A percentile compares a stretch with the other conserved stretches of the same genome.
Evolutionary conservation across 441 rosid genomes (phyloP).

Genomic region (Croton setiger): DNA sequence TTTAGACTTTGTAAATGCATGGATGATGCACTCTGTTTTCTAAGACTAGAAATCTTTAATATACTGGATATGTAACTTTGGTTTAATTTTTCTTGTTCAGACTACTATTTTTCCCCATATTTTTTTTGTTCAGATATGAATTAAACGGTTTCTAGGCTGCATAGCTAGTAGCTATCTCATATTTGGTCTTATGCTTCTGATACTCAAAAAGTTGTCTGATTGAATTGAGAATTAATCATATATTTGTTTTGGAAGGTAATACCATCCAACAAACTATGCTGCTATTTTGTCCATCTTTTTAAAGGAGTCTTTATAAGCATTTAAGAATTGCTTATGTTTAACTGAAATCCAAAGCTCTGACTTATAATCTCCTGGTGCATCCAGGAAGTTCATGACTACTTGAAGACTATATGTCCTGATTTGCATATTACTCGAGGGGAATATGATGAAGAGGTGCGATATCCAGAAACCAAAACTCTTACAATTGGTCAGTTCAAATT

Average conservation of each 20-base stretch:
- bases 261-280: no score
- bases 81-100: neutral
- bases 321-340: neutral
- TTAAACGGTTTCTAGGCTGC: neutral
- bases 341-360: slow-evolving; percentile 13
- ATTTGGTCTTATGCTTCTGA: neutral
- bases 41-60: neutral
- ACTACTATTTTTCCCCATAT: neutral
- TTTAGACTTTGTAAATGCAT: neutral
- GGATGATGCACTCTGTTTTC: neutral
- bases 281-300: neutral
- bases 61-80: neutral
- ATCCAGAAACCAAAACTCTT: slow-evolving; percentile 80
- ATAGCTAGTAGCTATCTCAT: neutral
- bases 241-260: neutral
- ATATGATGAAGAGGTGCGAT: slow-evolving; percentile 77
- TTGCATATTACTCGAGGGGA: slow-evolving; percentile 84
- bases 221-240: neutral
- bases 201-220: neutral
- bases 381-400: slow-evolving; percentile 94
- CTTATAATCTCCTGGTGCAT: slow-evolving; percentile 2
- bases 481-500: slow-evolving; percentile 94
- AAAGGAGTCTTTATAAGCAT: neutral
- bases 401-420: slow-evolving; percentile 87
- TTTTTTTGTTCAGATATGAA: neutral